phyloP scores from a whole-genome alignment of 2,329 filamentous ascomycete genomes.

The Botrytis elliptica region DNA sequence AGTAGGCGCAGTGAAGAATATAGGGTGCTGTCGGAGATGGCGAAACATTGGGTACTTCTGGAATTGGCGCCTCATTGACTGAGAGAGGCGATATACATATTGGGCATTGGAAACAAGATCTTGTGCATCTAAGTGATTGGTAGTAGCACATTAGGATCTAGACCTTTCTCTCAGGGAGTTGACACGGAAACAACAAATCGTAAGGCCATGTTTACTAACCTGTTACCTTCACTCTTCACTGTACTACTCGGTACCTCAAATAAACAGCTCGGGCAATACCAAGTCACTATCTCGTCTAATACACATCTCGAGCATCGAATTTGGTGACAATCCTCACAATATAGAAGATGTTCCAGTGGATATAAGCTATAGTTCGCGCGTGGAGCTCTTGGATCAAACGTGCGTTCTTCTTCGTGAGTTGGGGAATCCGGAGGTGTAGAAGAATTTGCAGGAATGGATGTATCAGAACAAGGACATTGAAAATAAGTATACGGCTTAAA shows the following conservation, averaged over 20 bases:
- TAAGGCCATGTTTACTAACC: constrained; percentile 61
- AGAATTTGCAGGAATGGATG: constrained; percentile 38
- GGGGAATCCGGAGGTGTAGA: constrained; percentile 40
- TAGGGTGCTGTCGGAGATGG: constrained; percentile 54
- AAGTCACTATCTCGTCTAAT: constrained; percentile 88
- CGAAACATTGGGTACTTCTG: constrained; percentile 50
- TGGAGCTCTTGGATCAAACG: constrained; percentile 82
- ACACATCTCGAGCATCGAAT: constrained; percentile 92
- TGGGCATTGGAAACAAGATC: constrained; percentile 95
- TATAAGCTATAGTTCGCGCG: constrained; percentile 90
- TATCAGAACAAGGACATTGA: constrained; percentile 63
- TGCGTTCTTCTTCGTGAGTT: constrained; percentile 68
- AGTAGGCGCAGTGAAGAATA: constrained; percentile 83
- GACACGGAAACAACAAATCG: neutral
- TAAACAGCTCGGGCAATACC: constrained; percentile 91
- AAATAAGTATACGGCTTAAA: constrained; percentile 64
- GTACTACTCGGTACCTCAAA: constrained; percentile 95
- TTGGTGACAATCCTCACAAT: constrained; percentile 96
- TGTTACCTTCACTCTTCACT: constrained; percentile 88
- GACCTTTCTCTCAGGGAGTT: neutral
- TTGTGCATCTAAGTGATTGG: constrained; percentile 64
- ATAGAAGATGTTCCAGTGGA: constrained; percentile 88
- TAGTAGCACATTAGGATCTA: constrained; percentile 4
- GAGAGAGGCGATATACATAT: constrained; percentile 79
- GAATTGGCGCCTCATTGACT: constrained; percentile 54